These are phyloP conservation scores for Aegilops longissima DNA, from an alignment of 176 grass and related monocot species.

Conservation along the genomic window DNA sequence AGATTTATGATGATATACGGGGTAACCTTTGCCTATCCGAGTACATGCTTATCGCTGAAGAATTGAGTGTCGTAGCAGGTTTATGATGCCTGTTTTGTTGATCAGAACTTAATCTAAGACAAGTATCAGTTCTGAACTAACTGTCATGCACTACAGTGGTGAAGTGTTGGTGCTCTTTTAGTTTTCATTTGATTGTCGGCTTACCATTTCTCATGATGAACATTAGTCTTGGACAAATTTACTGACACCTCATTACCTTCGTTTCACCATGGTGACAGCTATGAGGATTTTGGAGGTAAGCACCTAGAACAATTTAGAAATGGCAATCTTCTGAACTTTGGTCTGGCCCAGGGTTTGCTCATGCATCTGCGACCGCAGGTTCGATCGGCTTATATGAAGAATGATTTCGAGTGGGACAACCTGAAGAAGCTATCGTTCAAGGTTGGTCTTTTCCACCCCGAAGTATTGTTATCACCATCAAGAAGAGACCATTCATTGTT, in stretches of 20 bases:
- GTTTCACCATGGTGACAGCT: conserved; percentile 40
- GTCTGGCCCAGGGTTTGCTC: background rate
- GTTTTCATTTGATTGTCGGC: background rate
- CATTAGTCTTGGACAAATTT: background rate
- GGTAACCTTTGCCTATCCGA: background rate
- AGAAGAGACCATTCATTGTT: background rate
- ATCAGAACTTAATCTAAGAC: background rate
- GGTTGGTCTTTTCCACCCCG: conserved; percentile 15
- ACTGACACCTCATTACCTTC: conserved; percentile 19
- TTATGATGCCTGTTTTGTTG: background rate
- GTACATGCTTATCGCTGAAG: background rate
- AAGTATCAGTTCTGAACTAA: background rate
- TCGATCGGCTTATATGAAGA: conserved; percentile 76
- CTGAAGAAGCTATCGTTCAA: conserved; percentile 79
- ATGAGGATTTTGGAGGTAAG: conserved; percentile 86
- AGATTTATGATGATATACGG: background rate
- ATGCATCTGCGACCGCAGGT: conserved; percentile 45
- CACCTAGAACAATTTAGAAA: background rate
- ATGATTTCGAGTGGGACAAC: conserved; percentile 97
- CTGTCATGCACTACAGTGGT: background rate
- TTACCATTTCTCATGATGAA: background rate
- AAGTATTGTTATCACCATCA: background rate
- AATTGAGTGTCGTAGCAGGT: background rate
- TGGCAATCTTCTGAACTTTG: conserved; percentile 4
- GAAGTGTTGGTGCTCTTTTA: background rate